phyloP scores from a whole-genome alignment of 2,329 filamentous ascomycete species.

The Verticillium nubilum region DNA sequence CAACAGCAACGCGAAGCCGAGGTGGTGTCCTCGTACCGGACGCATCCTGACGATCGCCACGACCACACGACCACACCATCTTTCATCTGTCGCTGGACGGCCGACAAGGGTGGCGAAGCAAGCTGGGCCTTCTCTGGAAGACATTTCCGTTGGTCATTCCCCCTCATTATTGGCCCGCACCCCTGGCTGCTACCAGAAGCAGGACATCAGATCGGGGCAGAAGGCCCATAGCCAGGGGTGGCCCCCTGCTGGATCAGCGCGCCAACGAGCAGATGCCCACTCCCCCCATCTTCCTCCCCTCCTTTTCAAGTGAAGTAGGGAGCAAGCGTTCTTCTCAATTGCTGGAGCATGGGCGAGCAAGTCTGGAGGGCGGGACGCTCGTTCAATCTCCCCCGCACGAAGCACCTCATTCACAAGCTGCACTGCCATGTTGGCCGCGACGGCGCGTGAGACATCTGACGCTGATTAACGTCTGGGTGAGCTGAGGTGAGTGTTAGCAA shows the following conservation, averaged over 20 bases:
- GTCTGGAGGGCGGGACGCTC: background rate
- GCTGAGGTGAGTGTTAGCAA: background rate
- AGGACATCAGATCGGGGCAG: constrained; percentile 1
- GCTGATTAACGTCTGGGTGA: background rate
- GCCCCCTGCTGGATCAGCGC: background rate
- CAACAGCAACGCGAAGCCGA: background rate
- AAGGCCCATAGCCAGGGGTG: background rate
- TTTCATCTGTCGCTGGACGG: background rate
- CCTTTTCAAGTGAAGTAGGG: constrained; percentile 21
- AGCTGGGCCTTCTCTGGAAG: background rate
- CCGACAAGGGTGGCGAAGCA: background rate
- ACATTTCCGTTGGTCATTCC: background rate
- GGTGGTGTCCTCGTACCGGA: background rate
- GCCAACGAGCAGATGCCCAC: no score
- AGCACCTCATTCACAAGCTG: constrained; percentile 4
- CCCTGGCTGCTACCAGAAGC: constrained; percentile 1
- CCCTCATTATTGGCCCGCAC: background rate
- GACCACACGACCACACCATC: background rate
- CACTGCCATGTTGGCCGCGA: background rate
- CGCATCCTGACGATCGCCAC: background rate
- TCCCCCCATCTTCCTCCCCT: constrained; percentile 23
- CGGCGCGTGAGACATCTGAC: background rate
- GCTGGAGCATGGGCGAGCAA: background rate
- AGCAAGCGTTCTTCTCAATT: background rate
- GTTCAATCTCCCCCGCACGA: constrained; percentile 2